phyloP scores from a whole-genome alignment of 192 early-diverging fungal species.

The Gigaspora rosea region DNA sequence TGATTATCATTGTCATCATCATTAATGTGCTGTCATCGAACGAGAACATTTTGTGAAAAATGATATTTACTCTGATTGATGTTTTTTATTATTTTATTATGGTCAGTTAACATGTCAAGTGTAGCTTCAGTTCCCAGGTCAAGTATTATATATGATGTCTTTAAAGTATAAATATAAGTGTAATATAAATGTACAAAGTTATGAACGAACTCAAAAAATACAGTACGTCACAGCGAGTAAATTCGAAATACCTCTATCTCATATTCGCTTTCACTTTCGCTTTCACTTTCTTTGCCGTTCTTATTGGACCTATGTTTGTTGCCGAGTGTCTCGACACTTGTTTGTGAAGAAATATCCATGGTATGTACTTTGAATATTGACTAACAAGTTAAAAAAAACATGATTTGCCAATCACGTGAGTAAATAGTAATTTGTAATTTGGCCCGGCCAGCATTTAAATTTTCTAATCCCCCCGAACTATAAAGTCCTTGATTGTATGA shows the following conservation, averaged over 20 bases:
- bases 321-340: too few relatives aligned
- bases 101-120: conserved; percentile 5
- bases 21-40: not conserved
- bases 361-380: too few relatives aligned
- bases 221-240: not conserved
- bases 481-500: too few relatives aligned
- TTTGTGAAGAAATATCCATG: too few relatives aligned
- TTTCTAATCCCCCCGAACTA: too few relatives aligned
- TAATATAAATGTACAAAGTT: not conserved
- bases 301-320: too few relatives aligned
- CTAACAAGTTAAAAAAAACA: too few relatives aligned
- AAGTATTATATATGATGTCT: conserved; percentile 1
- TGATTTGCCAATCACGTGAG: too few relatives aligned
- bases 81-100: conserved; percentile 1
- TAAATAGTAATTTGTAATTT: too few relatives aligned
- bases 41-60: not conserved
- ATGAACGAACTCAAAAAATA: not conserved
- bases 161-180: not conserved
- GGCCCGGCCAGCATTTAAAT: too few relatives aligned
- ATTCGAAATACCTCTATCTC: not conserved
- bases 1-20: not conserved
- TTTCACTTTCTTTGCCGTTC: not conserved
- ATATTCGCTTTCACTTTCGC: too few relatives aligned
- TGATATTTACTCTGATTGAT: not conserved
- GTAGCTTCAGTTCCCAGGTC: conserved; percentile 9